A percentile compares a stretch with the other conserved stretches of the same genome.
Evolutionary conservation across 768 basidiomycete genomes (phyloP).

Genomic region (Agaricus subrufescens): DNA sequence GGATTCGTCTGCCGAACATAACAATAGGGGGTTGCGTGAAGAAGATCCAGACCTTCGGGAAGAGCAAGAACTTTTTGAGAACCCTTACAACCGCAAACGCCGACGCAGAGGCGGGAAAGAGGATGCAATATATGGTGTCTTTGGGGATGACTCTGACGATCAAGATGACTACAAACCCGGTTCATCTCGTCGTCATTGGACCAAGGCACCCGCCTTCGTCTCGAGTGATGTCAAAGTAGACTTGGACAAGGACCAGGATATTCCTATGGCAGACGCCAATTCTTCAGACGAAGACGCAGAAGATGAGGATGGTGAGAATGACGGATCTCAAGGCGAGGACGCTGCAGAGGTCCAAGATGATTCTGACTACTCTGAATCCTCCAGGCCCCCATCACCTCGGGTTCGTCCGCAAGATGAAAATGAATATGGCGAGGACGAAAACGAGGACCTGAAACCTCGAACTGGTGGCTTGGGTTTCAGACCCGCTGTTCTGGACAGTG

Average conservation of each 20-base stretch:
- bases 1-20: conserved; percentile 53
- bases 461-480: conserved; percentile 41
- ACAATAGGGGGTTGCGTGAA: conserved; percentile 43
- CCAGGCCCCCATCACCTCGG: conserved; percentile 54
- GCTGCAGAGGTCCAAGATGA: conserved; percentile 32
- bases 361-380: conserved; percentile 45
- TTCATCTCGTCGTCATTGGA: conserved; percentile 50
- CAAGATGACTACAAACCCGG: conserved; percentile 33
- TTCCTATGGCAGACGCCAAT: conserved; percentile 25
- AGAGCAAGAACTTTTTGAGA: conserved; percentile 71
- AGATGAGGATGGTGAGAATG: conserved; percentile 25
- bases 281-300: conserved; percentile 13
- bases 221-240: conserved; percentile 51
- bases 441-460: conserved; percentile 31
- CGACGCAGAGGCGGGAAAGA: conserved; percentile 64
- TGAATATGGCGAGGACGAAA: conserved; percentile 38
- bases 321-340: conserved; percentile 29
- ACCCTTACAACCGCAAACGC: conserved; percentile 72
- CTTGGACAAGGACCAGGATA: conserved; percentile 34
- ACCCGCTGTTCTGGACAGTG: conserved; percentile 7
- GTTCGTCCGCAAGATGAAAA: conserved; percentile 48
- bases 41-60: conserved; percentile 62
- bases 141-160: conserved; percentile 67
- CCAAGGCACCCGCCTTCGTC: conserved; percentile 75
- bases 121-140: conserved; percentile 72